Evolutionary conservation across 1,139 yeast genomes (phyloP), one percentile per base, ranked within the genome.

Genomic region (Tardiomyces blankii): DNA sequence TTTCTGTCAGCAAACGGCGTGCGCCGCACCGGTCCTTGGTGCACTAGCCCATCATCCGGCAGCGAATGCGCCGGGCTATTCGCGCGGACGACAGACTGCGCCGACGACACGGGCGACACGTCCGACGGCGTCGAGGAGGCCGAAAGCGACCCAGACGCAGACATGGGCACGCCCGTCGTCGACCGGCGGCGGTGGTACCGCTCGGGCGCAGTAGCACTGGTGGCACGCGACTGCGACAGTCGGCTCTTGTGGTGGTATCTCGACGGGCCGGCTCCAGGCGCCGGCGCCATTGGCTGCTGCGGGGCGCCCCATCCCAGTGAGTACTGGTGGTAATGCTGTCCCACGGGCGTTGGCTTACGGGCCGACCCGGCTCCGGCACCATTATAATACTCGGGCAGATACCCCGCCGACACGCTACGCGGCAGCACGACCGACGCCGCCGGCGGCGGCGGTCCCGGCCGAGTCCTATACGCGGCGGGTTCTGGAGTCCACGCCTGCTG

Each of bases 151-250:
- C n/a, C n/a, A n/a, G n/a, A n/a, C n/a, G n/a, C 49, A 35, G 55
- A 49, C 21, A 40, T 33, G 46, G 50, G 47, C 28, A 46, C 33
- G 39, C 53, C 43, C 12, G 42, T 12, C 25, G 51, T 46, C 11
- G 55, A 56, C 48, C 52, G 53, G 42, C 60, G 49, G 18, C 65
- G 57, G 46, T 61, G 63, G 44, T 61, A 61, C 18, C 65, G 48
- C 42, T 56, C 63, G 16, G 65, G 65, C 38, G 51, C 50, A 13
- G 48, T 30, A 5, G 35, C 4, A 11, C 35, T 14, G 3, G 16
- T 14, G 3, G 16, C 35, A 11, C 35, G 35, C 35, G 35, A 12
- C 11, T 30, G 35, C 16, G 35, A 30, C n/a, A 30, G 35, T 9
- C 25, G 25, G 25, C 35, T 30, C n/a, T 30, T 30, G n/a, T 30